These are phyloP conservation scores for Talinum fruticosum DNA, from an alignment of 148 eudicot species.

Conservation along the genomic window DNA sequence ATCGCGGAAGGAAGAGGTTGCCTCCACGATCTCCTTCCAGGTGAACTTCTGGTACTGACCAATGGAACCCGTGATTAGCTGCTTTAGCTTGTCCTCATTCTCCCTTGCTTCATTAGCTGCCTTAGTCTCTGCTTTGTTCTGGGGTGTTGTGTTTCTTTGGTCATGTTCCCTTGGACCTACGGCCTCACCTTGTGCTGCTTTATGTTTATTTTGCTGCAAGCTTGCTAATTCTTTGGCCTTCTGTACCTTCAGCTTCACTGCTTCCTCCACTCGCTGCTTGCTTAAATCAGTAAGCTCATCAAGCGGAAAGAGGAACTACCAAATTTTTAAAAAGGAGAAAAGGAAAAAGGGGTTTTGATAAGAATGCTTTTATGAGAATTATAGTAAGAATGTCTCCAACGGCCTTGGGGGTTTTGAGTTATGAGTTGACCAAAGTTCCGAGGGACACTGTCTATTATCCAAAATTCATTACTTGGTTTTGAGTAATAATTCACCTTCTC, in stretches of 20 bases:
- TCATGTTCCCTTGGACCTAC: conserved; percentile 33
- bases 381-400: background rate
- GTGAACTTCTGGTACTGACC: conserved; percentile 63
- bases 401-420: background rate
- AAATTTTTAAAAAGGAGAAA: conserved; percentile 10
- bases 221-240: conserved; percentile 47
- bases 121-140: conserved; percentile 43
- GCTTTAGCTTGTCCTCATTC: conserved; percentile 53
- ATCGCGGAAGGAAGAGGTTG: conserved; percentile 69
- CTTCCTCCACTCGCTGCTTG: conserved; percentile 56
- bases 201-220: conserved; percentile 43
- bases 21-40: conserved; percentile 77
- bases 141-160: conserved; percentile 44
- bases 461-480: no score
- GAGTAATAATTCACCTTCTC: conserved; percentile 48
- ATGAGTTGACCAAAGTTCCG: no score
- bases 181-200: conserved; percentile 52
- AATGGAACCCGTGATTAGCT: conserved; percentile 39
- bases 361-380: background rate
- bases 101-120: conserved; percentile 59
- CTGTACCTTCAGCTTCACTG: conserved; percentile 52
- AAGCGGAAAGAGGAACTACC: conserved; percentile 23
- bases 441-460: no score
- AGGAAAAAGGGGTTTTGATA: background rate
- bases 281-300: conserved; percentile 54